Percentiles rank a stretch among this genome's conserved stretches.
These are phyloP conservation scores for Candida morakotiae DNA, from an alignment of 805 yeast species.

Conservation along the genomic window DNA sequence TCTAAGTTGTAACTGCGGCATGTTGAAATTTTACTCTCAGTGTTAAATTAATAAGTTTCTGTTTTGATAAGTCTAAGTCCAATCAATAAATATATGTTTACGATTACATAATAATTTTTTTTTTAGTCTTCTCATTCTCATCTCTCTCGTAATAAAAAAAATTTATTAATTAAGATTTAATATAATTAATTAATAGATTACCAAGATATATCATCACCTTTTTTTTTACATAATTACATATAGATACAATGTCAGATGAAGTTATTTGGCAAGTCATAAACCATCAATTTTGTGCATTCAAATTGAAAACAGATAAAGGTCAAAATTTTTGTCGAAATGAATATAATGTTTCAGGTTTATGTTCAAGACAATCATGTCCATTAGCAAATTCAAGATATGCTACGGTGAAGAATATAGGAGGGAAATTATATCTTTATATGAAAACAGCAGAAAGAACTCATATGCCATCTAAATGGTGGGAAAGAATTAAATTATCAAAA, in stretches of 20 bases:
- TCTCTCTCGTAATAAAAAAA: background rate
- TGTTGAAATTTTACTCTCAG: too few relatives aligned
- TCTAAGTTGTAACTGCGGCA: too few relatives aligned
- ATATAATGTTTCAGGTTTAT: constrained; percentile 91
- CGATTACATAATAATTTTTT: background rate
- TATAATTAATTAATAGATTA: too few relatives aligned
- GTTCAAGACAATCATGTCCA: constrained; percentile 93
- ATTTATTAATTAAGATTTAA: too few relatives aligned
- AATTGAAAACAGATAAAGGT: constrained; percentile 80
- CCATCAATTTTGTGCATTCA: constrained; percentile 93
- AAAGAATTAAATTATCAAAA: constrained; percentile 83
- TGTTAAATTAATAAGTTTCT: too few relatives aligned
- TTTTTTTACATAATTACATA: too few relatives aligned
- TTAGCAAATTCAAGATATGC: constrained; percentile 92
- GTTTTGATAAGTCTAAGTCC: constrained; percentile 16
- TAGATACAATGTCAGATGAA: constrained; percentile 71
- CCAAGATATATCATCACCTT: too few relatives aligned
- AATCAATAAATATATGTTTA: background rate
- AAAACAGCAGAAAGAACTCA: constrained; percentile 98
- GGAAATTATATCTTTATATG: constrained; percentile 81
- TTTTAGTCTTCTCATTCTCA: too few relatives aligned
- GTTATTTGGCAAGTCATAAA: constrained; percentile 97
- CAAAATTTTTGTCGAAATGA: constrained; percentile 95
- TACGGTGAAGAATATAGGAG: constrained; percentile 77
- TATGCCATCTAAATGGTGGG: constrained; percentile 93